Conservation (phyloP, 1,139 yeast species). For the Yamadazyma blattariae region DNA sequence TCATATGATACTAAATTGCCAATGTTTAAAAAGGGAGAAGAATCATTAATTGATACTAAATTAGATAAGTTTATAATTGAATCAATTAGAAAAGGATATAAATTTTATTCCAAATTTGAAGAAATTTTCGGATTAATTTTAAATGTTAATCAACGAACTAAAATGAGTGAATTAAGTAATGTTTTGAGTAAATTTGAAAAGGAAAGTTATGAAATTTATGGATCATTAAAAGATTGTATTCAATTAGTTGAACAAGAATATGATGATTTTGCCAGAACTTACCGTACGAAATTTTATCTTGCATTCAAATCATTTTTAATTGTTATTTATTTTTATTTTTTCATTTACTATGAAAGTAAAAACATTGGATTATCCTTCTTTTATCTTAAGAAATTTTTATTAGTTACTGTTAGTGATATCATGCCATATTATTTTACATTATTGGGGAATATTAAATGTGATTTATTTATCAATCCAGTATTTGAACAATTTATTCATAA, state of each 20-base stretch:
- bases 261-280: conserved; percentile 20
- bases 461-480: conserved; percentile 40
- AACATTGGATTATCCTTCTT: conserved; percentile 26
- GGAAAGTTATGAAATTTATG: conserved; percentile 16
- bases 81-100: conserved; percentile 7
- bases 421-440: conserved; percentile 40
- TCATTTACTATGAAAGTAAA: conserved; percentile 36
- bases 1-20: conserved; percentile 29
- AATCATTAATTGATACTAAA: conserved; percentile 18
- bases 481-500: conserved; percentile 40
- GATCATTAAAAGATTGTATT: conserved; percentile 21
- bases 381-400: conserved; percentile 33
- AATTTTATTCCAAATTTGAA: conserved; percentile 7
- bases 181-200: conserved; percentile 21
- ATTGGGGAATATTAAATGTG: conserved; percentile 33
- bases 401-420: conserved; percentile 28
- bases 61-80: conserved; percentile 23
- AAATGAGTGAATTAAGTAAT: conserved; percentile 22
- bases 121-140: conserved; percentile 18
- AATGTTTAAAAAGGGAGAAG: conserved; percentile 21
- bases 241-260: conserved; percentile 14
- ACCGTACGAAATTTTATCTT: conserved; percentile 26
- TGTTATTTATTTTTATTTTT: conserved; percentile 37
- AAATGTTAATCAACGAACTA: conserved; percentile 20
- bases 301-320: conserved; percentile 30